phyloP scores from a whole-genome alignment of 768 basidiomycete species.

The Trametes maxima region DNA sequence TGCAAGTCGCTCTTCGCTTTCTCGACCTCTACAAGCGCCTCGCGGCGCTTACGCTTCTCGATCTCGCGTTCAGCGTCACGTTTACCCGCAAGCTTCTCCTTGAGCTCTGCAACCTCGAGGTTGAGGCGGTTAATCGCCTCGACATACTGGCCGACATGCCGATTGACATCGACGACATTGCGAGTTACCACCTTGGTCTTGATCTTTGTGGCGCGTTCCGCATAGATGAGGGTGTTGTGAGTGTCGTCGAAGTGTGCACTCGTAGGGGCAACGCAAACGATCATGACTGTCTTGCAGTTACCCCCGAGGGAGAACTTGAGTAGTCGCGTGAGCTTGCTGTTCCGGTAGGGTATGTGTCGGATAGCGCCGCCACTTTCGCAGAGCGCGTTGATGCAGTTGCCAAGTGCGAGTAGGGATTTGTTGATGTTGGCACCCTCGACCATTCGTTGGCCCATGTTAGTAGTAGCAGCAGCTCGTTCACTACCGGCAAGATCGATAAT shows the following conservation, averaged over 20 bases:
- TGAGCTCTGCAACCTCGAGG: slow-evolving; percentile 80
- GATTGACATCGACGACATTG: slow-evolving; percentile 92
- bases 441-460: slow-evolving; percentile 98
- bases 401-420: slow-evolving; percentile 94
- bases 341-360: slow-evolving; percentile 94
- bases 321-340: slow-evolving; percentile 96
- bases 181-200: slow-evolving; percentile 96
- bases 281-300: slow-evolving; percentile 99
- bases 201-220: slow-evolving; percentile 97
- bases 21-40: slow-evolving; percentile 74
- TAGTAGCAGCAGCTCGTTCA: slow-evolving; percentile 94
- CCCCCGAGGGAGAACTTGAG: slow-evolving; percentile 98
- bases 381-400: slow-evolving; percentile 98
- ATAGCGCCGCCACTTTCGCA: slow-evolving; percentile 89
- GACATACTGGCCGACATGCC: slow-evolving; percentile 94
- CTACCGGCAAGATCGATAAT: slow-evolving; percentile 99
- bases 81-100: slow-evolving; percentile 81
- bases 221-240: slow-evolving; percentile 96
- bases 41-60: slow-evolving; percentile 64
- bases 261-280: slow-evolving; percentile 95
- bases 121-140: slow-evolving; percentile 92
- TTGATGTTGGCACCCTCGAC: slow-evolving; percentile 99
- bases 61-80: slow-evolving; percentile 62
- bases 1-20: slow-evolving; percentile 73
- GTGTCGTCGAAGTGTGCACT: slow-evolving; percentile 98